A percentile compares a stretch with the other conserved stretches of the same genome.
Evolutionary conservation across 805 yeast species (phyloP).

Genomic region (Tetrapisispora taiwanensis): DNA sequence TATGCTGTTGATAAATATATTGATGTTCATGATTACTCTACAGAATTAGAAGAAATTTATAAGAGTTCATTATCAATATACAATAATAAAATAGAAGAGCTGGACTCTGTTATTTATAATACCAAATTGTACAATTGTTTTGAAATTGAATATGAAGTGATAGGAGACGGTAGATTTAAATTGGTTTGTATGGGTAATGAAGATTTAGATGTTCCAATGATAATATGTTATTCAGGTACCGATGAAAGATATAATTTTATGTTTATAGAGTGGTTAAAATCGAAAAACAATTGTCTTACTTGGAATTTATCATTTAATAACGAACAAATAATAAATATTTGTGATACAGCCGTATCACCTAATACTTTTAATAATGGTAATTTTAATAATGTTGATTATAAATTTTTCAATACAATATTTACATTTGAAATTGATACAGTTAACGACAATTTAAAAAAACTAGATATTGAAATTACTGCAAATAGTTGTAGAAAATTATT

Average conservation of each 20-base stretch:
- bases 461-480: conserved; percentile 22
- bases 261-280: conserved; percentile 24
- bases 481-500: conserved; percentile 18
- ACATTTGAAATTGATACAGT: conserved; percentile 18
- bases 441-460: conserved; percentile 13
- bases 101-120: background rate
- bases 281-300: conserved; percentile 18
- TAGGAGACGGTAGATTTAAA: conserved; percentile 4
- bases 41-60: conserved; percentile 6
- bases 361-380: conserved; percentile 6
- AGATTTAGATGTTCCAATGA: conserved; percentile 10
- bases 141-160: conserved; percentile 5
- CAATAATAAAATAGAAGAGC: background rate
- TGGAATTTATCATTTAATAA: conserved; percentile 20
- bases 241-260: background rate
- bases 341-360: conserved; percentile 17
- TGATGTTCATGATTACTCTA: conserved; percentile 1
- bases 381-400: background rate
- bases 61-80: background rate
- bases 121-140: conserved; percentile 8
- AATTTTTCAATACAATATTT: conserved; percentile 23
- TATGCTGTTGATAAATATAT: conserved; percentile 7
- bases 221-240: conserved; percentile 10
- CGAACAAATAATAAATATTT: conserved; percentile 15
- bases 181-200: conserved; percentile 7